A percentile compares a stretch with the other conserved stretches of the same genome.
Evolutionary conservation across 495 filamentous ascomycete genomes (phyloP).

Genomic region (Lophiotrema nucula): DNA sequence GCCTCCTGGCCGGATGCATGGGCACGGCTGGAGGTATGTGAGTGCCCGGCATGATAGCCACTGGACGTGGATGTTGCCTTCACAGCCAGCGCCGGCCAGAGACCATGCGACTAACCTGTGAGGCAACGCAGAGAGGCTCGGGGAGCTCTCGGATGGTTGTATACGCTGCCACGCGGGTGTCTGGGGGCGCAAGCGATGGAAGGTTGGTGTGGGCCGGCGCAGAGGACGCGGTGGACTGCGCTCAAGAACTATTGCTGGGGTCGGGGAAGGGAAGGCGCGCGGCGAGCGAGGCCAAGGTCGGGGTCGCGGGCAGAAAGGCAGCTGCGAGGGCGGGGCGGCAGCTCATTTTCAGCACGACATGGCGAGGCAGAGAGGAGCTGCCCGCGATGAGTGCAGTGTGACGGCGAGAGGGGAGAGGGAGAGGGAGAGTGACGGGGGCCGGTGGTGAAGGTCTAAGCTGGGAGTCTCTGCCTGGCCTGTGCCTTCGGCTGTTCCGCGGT

Average conservation of each 20-base stretch:
- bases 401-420: background rate
- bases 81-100: slow-evolving; percentile 34
- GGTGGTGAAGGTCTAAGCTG: background rate
- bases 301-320: slow-evolving; percentile 7
- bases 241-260: slow-evolving; percentile 22
- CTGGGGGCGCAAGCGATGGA: background rate
- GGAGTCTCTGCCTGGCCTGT: background rate
- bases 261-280: slow-evolving; percentile 19
- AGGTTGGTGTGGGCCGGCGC: too few species aligned
- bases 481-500: background rate
- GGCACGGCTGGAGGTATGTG: slow-evolving; percentile 36
- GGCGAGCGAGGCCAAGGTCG: slow-evolving; percentile 9
- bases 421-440: background rate
- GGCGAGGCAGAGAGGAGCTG: slow-evolving; percentile 8
- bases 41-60: slow-evolving; percentile 34
- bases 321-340: background rate
- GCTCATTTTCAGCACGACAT: slow-evolving; percentile 20
- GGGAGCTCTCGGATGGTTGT: background rate
- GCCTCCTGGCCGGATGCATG: slow-evolving; percentile 38
- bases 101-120: slow-evolving; percentile 33
- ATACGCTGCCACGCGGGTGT: background rate
- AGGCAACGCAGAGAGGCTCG: slow-evolving; percentile 21
- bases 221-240: too few species aligned
- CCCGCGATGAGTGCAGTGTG: slow-evolving; percentile 1
- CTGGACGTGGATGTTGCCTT: slow-evolving; percentile 25